Conservation (phyloP, 768 basidiomycete species). For the Suillus sp. region DNA sequence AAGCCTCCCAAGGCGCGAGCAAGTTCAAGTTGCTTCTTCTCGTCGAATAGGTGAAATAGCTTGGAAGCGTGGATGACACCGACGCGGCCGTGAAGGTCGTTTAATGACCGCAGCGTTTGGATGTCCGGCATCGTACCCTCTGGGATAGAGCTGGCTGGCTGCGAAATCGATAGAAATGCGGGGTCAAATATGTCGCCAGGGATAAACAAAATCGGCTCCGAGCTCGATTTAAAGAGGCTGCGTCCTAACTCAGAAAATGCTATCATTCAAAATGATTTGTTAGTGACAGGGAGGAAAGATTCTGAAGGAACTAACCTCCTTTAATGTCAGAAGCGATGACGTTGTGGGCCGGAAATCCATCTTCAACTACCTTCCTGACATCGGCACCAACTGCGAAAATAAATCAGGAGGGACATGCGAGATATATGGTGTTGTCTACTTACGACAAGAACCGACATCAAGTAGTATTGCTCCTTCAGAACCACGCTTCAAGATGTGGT, state of each 20-base stretch:
- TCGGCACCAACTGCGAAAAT: conserved; percentile 33
- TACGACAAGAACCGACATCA: conserved; percentile 44
- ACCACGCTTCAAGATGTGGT: conserved; percentile 1
- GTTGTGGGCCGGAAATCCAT: conserved; percentile 39
- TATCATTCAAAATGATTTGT: conserved; percentile 19
- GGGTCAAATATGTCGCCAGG: conserved; percentile 54
- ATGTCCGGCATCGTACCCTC: conserved; percentile 30
- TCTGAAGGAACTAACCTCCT: conserved; percentile 25
- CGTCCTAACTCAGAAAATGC: conserved; percentile 62
- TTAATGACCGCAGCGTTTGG: conserved; percentile 40
- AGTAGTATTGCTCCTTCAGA: conserved; percentile 36
- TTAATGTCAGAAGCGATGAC: conserved; percentile 38
- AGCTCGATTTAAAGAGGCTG: conserved; percentile 53
- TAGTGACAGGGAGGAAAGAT: not conserved
- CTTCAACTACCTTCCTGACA: conserved; percentile 35
- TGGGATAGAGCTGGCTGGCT: conserved; percentile 23
- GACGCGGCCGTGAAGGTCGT: conserved; percentile 44
- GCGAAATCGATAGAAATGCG: conserved; percentile 36
- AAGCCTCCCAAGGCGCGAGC: conserved; percentile 22
- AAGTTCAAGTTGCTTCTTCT: conserved; percentile 19
- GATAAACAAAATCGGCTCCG: conserved; percentile 52
- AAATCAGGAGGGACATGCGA: not conserved
- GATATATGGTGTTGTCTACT: conserved; percentile 7
- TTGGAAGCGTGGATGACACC: conserved; percentile 49
- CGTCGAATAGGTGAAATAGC: conserved; percentile 40